Evolutionary conservation across 441 rosid genomes (phyloP), one percentile per base, ranked within the genome.

Genomic region (Erysimum cheiri): DNA sequence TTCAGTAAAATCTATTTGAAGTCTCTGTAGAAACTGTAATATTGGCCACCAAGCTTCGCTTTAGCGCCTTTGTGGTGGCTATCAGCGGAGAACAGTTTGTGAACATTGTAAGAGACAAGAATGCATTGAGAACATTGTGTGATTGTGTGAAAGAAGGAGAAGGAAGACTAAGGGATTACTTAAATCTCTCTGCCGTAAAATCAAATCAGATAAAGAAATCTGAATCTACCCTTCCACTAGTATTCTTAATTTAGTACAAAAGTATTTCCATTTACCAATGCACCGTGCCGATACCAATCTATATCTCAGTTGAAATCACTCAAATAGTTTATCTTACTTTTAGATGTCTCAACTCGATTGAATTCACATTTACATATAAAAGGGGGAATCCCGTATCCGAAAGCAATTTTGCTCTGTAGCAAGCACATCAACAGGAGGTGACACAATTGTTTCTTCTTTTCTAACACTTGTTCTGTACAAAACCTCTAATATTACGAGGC

Each of bases 1-100:
- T 46, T 93, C 98, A 13, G 98, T 93, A 66, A 93, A 88, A 83
- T 26, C 84, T 88, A 37, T 90, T 93, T 55, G 96, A 91, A 75
- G 83, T 85, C 64, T 78, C 90, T 64, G 88, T 82, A 11, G 79
- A 76, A 54, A 57, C 77, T 40, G 36, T 93, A 49, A 76, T 89
- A 56, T 80, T 49, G 50, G 85, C 85, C 6, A 83, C 77, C 0
- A 92, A 91, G 73, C 81, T 47, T 67, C 70, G 83, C 81, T 78
- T 24, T 93, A 46, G 80, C 94, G 0, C 88, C 4, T 93, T 84
- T 71, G 90, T 89, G 24, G 95, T 91, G 11, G 78, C 85, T 39
- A 87, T 88, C 73, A 75, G 12, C 0, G 97, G 98, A 15, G 95
- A 91, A 67, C 84, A 83, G 64, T 89, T 93, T 28, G 75, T 87